Percentiles rank a stretch among this genome's conserved stretches.
Evolutionary conservation across 2,329 filamentous ascomycete species (phyloP).

Genomic region (Neoarthrinium moseri): DNA sequence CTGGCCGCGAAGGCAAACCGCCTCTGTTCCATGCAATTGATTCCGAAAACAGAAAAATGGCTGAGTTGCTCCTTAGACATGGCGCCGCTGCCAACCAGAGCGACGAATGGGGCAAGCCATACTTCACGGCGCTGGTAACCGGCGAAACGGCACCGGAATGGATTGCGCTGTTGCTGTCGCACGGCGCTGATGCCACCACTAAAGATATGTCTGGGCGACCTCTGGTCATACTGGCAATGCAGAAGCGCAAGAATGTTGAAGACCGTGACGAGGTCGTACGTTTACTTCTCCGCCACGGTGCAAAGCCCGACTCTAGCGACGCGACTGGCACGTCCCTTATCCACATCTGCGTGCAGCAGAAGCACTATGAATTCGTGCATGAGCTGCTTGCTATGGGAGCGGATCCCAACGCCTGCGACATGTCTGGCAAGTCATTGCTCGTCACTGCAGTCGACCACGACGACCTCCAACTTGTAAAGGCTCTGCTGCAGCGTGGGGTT

Average conservation of each 20-base stretch:
- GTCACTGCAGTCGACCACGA: slow-evolving; percentile 1
- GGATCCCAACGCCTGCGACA: neutral
- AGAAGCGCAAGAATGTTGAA: neutral
- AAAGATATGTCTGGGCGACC: slow-evolving; percentile 24
- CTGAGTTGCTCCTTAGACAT: slow-evolving; percentile 23
- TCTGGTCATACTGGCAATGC: slow-evolving; percentile 22
- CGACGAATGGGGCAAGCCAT: slow-evolving; percentile 18
- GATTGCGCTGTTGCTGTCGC: slow-evolving; percentile 15
- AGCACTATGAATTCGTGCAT: neutral
- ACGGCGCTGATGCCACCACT: slow-evolving; percentile 27
- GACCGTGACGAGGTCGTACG: slow-evolving; percentile 10
- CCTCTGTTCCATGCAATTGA: slow-evolving; percentile 32
- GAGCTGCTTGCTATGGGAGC: slow-evolving; percentile 8
- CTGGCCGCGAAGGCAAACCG: slow-evolving; percentile 23
- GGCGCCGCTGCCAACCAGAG: slow-evolving; percentile 21
- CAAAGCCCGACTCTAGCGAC: neutral
- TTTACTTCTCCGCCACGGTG: slow-evolving; percentile 9
- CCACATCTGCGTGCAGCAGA: slow-evolving; percentile 5
- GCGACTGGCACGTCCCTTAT: slow-evolving; percentile 5
- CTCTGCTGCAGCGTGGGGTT: slow-evolving; percentile 15
- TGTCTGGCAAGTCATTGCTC: slow-evolving; percentile 3
- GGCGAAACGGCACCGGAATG: slow-evolving; percentile 8
- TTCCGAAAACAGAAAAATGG: slow-evolving; percentile 25
- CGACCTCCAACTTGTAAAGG: slow-evolving; percentile 5
- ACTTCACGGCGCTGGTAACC: slow-evolving; percentile 15